A percentile compares a stretch with the other conserved stretches of the same genome.
These are phyloP conservation scores for Pseudogymnoascus sp. DNA, from an alignment of 2,329 filamentous ascomycete species.

Conservation along the genomic window DNA sequence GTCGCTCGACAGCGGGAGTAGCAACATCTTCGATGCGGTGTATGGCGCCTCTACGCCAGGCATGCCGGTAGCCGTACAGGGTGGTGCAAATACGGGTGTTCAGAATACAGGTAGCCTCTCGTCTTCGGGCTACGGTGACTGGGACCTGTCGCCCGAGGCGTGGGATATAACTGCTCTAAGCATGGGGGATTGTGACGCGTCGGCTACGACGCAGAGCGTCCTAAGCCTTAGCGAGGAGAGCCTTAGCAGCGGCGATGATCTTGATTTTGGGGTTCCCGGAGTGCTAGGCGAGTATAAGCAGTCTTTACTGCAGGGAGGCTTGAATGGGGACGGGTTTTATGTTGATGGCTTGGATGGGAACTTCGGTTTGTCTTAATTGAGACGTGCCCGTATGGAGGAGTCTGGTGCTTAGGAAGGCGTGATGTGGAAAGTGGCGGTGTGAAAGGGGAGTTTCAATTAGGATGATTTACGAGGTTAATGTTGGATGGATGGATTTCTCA, in stretches of 20 bases:
- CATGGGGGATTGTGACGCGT: slow-evolving; percentile 30
- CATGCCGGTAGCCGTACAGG: slow-evolving; percentile 27
- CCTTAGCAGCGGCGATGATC: slow-evolving; percentile 44
- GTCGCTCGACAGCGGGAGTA: slow-evolving; percentile 69
- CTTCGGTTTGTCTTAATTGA: slow-evolving; percentile 32
- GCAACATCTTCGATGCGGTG: slow-evolving; percentile 79
- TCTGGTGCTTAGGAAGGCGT: not conserved
- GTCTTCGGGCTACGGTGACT: not conserved
- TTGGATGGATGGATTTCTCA: not conserved
- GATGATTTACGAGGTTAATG: not conserved
- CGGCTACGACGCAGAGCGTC: slow-evolving; percentile 43
- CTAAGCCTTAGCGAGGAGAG: slow-evolving; percentile 55
- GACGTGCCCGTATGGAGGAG: not conserved
- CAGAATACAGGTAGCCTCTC: not conserved
- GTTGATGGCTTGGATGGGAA: slow-evolving; percentile 33
- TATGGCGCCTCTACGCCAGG: slow-evolving; percentile 57
- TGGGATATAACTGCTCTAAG: slow-evolving; percentile 39
- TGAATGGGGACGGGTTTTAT: slow-evolving; percentile 17
- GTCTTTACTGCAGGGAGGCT: slow-evolving; percentile 14
- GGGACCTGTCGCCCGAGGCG: slow-evolving; percentile 47
- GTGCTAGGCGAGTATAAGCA: slow-evolving; percentile 17
- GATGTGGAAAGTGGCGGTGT: not conserved
- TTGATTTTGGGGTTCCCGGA: not conserved
- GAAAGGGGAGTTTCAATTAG: not conserved
- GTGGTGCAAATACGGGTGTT: not conserved